Evolutionary conservation across 345 rosid species (phyloP).

Genomic region (Populus pruinosa): DNA sequence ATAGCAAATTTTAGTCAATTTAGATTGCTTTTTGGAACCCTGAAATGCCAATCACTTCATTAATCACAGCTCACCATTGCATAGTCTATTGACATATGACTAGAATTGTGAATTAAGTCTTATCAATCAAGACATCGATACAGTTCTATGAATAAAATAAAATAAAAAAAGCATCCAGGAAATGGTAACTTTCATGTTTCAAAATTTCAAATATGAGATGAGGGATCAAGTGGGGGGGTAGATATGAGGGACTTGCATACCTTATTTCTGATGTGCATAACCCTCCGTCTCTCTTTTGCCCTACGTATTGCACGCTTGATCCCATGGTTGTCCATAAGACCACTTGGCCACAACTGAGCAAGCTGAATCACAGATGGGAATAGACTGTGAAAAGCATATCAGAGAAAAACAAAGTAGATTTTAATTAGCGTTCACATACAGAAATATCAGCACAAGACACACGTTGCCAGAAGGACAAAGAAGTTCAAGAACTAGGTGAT

Average conservation of each 20-base stretch:
- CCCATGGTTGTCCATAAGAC: slow-evolving; percentile 83
- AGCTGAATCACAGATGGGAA: slow-evolving; percentile 49
- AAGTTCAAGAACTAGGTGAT: neutral
- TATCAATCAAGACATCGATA: neutral
- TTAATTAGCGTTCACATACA: neutral
- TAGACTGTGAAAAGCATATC: slow-evolving; percentile 23
- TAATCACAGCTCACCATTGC: neutral
- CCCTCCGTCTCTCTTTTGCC: slow-evolving; percentile 73
- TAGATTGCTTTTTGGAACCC: neutral
- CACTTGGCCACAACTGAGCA: slow-evolving; percentile 82
- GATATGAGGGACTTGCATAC: slow-evolving; percentile 15
- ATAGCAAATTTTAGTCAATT: neutral
- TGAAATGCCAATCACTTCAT: neutral
- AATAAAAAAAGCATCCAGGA: neutral
- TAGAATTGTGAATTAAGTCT: neutral
- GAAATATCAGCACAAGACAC: neutral
- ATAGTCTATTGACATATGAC: neutral
- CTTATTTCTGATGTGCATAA: slow-evolving; percentile 41
- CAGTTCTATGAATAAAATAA: neutral
- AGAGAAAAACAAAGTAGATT: slow-evolving; percentile 1
- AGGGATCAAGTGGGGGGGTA: neutral
- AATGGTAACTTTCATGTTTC: neutral
- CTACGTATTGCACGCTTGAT: slow-evolving; percentile 81
- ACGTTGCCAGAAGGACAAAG: neutral
- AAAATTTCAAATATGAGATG: neutral